Base-by-base conservation (phyloP, 352 stramenopile genomes). In the Phytophthora melonis region DNA sequence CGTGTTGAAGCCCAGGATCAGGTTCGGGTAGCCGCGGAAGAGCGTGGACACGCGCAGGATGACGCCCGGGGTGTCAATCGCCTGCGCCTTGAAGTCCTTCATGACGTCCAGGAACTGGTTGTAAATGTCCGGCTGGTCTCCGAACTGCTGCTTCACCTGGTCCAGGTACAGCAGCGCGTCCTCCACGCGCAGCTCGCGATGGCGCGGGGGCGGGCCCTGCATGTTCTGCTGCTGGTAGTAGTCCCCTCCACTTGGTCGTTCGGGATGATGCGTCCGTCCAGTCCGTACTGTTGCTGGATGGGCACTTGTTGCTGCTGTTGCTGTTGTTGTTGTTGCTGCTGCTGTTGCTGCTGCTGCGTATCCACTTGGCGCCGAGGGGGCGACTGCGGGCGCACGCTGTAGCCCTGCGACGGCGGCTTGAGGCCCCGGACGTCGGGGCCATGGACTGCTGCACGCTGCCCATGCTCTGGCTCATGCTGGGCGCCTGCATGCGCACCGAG, bases 71-170 rank as follows among this genome's bases (percentile, higher is more conserved):
- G 98, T 99, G 81, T 99, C 97, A 59, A 99, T 99, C 49, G 91
- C 93, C 78, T 99, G 97, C 3, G 97, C 98, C 76, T 99, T 99
- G 80, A 99, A 99, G 49, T 99, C 98, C 89, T 99, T 99, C 98
- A 99, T 99, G 66, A 99, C 99, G 77, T 99, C 98, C 53, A 99
- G 80, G 73, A 99, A 99, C 79, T 99, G 97, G 86, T 99, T 99
- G 93, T 99, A 99, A 47, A 99, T 99, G 70, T 99, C 96, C 0
- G 97, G 97, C 71, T 99, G 96, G 81, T 99, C 97, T 45, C 95
- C 94, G 85, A 99, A 99, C 85, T 99, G 97, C 76, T 99, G 97
- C 83, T 99, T 99, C 56, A 99, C 98, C 86, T 99, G 97, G 77
- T 99, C 98, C 13, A 99, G 82, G 78, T 99, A 99, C 36, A 99